Evolutionary conservation across 306 rosid species (phyloP).

Genomic region (Sphenostylis stenocarpa): DNA sequence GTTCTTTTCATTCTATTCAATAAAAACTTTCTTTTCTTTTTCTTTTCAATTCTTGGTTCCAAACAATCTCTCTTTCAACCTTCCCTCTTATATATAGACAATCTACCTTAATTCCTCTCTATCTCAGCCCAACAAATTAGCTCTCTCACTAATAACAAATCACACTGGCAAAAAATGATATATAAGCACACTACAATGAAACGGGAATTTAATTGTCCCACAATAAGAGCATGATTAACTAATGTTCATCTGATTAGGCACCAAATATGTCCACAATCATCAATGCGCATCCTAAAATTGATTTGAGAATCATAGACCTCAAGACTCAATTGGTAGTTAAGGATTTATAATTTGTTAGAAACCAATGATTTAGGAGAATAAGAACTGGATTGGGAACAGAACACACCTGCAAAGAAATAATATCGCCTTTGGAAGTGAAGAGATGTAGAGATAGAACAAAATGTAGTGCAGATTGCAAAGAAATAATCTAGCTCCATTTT

Average conservation of each 20-base stretch:
- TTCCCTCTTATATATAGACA: background rate
- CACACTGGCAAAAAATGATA: too few relatives aligned
- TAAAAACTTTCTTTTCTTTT: too few relatives aligned
- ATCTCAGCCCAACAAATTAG: background rate
- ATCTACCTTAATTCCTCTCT: background rate
- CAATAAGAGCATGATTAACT: too few relatives aligned
- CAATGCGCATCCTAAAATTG: too few relatives aligned
- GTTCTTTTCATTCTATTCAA: too few relatives aligned
- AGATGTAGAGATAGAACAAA: background rate
- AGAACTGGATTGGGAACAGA: background rate
- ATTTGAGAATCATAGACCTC: too few relatives aligned
- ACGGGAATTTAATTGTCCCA: too few relatives aligned
- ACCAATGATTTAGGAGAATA: background rate
- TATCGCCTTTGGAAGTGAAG: background rate
- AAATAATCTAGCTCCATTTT: background rate
- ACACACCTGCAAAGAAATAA: background rate
- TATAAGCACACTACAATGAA: too few relatives aligned
- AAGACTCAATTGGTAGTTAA: conserved; percentile 12
- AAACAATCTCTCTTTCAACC: background rate
- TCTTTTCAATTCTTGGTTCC: too few relatives aligned
- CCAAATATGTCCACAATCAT: too few relatives aligned
- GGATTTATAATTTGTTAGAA: background rate
- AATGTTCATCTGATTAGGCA: too few relatives aligned
- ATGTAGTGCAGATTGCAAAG: background rate
- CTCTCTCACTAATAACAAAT: too few relatives aligned